Base-by-base conservation (phyloP, 2,329 filamentous ascomycete species). In the Claviceps fusiformis region DNA sequence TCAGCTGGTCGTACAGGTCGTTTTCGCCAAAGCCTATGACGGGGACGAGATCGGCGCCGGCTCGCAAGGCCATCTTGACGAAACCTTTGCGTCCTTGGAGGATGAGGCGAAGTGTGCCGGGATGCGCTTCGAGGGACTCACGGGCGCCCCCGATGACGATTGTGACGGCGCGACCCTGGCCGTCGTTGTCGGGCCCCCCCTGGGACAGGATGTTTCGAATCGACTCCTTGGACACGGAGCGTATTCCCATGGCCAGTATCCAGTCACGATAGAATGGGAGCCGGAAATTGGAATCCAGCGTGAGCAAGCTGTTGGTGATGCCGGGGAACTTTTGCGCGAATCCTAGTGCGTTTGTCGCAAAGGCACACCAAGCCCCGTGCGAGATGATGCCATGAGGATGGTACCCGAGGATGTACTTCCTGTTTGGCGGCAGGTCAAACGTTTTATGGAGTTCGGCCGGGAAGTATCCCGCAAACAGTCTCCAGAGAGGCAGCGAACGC, bases 341-440 rank as follows among this genome's bases (percentile, higher is more conserved):
- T 0, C 89, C 89, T 0, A 96, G 77, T 0, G 89, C 89, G 63
- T 96, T 91, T 0, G 92, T 97, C 4, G 79, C 87, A 65, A 97
- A 97, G 5, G 91, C 87, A 5, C 84, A 88, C 73, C 92, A 96
- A 0, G 91, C 92, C n/a, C 92, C 93, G 63, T 96, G 89, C 5
- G 87, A 93, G 64, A 98, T 96, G 69, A 98, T 97, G 29, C 93
- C 92, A 66, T 98, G 93, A 0, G 93, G 93, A 64, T 97, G 93
- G 69, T 97, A 97, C 48, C 92, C 92, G 63, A 98, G 90, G 59
- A 98, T 90, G 72, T 97, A 98, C 70, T 95, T 95, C 59, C 90
- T 79, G 1, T 86, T 89, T 0, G 89, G 80, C 27, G 87, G 80
- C 7, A 98, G 80, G 55, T 85, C 78, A 60, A 86, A 80, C 4